Evolutionary conservation across 768 basidiomycete species (phyloP).

Genomic region (Boletus rubescentipes): DNA sequence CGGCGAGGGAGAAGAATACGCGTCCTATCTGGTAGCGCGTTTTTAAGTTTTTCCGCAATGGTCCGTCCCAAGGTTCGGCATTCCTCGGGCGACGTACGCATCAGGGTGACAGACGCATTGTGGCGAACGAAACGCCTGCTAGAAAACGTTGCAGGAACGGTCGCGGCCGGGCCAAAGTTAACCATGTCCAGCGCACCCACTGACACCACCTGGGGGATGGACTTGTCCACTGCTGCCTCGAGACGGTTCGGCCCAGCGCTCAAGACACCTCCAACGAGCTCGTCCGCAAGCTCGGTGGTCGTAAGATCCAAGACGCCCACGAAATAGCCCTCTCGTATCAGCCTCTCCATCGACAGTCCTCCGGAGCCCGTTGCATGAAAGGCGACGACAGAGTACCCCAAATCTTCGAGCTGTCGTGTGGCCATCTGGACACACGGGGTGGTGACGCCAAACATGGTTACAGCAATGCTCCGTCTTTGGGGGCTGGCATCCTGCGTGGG

Average conservation of each 20-base stretch:
- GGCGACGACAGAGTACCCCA: constrained; percentile 25
- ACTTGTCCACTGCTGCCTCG: constrained; percentile 19
- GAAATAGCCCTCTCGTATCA: constrained; percentile 26
- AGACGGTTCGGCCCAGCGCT: constrained; percentile 29
- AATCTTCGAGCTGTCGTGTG: constrained; percentile 19
- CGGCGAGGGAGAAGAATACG: constrained; percentile 24
- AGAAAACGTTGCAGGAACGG: constrained; percentile 22
- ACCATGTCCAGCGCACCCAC: constrained; percentile 35
- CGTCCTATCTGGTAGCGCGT: constrained; percentile 15
- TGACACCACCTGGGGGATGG: constrained; percentile 31
- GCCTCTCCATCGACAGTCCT: constrained; percentile 30
- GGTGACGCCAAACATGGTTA: constrained; percentile 32
- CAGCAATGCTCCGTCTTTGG: constrained; percentile 11
- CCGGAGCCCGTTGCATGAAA: constrained; percentile 32
- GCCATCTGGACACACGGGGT: constrained; percentile 22
- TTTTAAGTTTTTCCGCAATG: constrained; percentile 21
- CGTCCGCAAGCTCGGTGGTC: constrained; percentile 35
- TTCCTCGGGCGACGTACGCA: constrained; percentile 30
- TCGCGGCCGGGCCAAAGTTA: constrained; percentile 32
- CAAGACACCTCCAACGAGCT: constrained; percentile 31
- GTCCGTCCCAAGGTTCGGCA: constrained; percentile 22
- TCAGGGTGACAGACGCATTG: constrained; percentile 29
- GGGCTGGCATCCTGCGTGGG: background rate
- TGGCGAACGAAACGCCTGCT: constrained; percentile 22
- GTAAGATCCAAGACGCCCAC: constrained; percentile 30